phyloP scores from a whole-genome alignment of 805 yeast genomes.

The Isabelozyma pseudorhagii region DNA sequence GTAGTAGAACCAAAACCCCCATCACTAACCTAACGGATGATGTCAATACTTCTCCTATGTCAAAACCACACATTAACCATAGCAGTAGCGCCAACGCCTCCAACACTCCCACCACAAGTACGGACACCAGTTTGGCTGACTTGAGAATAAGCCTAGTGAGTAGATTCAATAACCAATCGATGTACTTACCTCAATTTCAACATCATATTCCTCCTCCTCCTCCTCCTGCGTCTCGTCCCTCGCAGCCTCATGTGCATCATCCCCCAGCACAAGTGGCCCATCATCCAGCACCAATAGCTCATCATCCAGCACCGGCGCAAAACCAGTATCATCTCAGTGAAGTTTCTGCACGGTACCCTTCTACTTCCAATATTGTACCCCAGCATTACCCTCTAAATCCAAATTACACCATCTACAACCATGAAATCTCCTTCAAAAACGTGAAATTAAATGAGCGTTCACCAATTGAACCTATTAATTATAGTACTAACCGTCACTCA shows the following conservation, averaged over 20 bases:
- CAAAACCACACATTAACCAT: not conserved
- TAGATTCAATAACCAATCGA: slow-evolving; percentile 2
- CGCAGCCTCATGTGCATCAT: not conserved
- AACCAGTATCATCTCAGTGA: slow-evolving; percentile 8
- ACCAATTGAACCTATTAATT: not conserved
- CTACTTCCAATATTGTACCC: slow-evolving; percentile 19
- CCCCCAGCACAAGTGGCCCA: too few relatives aligned
- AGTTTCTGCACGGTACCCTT: slow-evolving; percentile 34
- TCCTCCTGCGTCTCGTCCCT: slow-evolving; percentile 1
- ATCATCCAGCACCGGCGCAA: not conserved
- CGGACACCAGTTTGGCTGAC: slow-evolving; percentile 11
- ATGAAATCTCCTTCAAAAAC: slow-evolving; percentile 11
- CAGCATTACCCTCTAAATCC: slow-evolving; percentile 36
- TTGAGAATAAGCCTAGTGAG: slow-evolving; percentile 5
- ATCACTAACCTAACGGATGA: slow-evolving; percentile 6
- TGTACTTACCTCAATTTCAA: not conserved
- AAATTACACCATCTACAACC: slow-evolving; percentile 26
- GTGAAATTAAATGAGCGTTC: slow-evolving; percentile 3
- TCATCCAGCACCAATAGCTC: not conserved
- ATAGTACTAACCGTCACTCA: slow-evolving; percentile 23
- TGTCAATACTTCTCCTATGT: slow-evolving; percentile 10
- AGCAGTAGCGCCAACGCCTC: not conserved
- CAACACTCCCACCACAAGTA: not conserved
- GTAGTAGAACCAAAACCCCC: slow-evolving; percentile 25
- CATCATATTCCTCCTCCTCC: slow-evolving; percentile 4